Evolutionary conservation across 129 eudicot genomes (phyloP).

Genomic region (Chrysanthemum makinoi): DNA sequence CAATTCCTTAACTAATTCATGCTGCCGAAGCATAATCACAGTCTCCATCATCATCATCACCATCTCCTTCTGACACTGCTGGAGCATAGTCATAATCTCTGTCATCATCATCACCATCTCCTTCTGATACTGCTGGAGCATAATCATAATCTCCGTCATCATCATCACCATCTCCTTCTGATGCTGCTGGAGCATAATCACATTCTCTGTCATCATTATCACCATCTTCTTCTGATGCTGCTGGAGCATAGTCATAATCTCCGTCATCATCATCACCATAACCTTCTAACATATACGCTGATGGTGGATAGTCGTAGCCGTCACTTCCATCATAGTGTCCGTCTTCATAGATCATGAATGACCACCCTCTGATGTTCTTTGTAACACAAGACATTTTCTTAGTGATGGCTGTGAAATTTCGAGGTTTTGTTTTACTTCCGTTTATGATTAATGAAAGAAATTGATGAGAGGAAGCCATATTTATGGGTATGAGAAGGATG

Average conservation of each 20-base stretch:
- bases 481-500: slow-evolving; percentile 10
- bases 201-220: slow-evolving; percentile 17
- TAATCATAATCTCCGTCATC: slow-evolving; percentile 33
- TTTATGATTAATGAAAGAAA: not conserved
- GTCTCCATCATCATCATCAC: slow-evolving; percentile 22
- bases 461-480: slow-evolving; percentile 11
- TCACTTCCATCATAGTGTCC: slow-evolving; percentile 23
- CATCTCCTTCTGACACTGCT: too few relatives aligned
- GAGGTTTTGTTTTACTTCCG: not conserved
- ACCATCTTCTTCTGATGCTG: slow-evolving; percentile 23
- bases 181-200: not conserved
- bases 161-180: slow-evolving; percentile 21
- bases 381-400: slow-evolving; percentile 22
- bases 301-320: slow-evolving; percentile 19
- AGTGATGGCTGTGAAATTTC: not conserved
- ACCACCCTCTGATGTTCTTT: slow-evolving; percentile 8
- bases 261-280: slow-evolving; percentile 2
- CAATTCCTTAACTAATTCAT: not conserved
- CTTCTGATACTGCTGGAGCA: slow-evolving; percentile 6
- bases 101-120: slow-evolving; percentile 25
- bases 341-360: slow-evolving; percentile 20
- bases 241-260: slow-evolving; percentile 9
- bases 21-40: slow-evolving; percentile 36
- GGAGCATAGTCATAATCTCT: too few relatives aligned
- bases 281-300: slow-evolving; percentile 5